phyloP scores from a whole-genome alignment of 2,329 filamentous ascomycete species.

The Apiospora pterosperma region DNA sequence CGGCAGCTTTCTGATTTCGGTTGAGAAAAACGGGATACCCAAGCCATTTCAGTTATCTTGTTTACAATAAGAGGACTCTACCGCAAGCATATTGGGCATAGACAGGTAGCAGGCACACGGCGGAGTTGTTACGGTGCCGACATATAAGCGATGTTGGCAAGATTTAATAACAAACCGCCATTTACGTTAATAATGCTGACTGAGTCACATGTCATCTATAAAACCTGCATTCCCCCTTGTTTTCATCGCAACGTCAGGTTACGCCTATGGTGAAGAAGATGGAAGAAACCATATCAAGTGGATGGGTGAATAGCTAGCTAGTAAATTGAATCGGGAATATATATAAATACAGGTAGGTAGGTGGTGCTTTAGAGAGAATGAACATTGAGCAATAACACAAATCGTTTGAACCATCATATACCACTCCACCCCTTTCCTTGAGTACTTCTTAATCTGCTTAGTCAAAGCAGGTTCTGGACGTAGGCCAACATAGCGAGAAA shows the following conservation, averaged over 20 bases:
- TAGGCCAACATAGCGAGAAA: not conserved
- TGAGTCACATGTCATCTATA: too few relatives aligned
- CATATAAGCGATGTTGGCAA: not conserved
- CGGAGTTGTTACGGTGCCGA: not conserved
- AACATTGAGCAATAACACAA: not conserved
- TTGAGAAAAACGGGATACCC: conserved; percentile 1
- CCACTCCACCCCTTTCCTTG: not conserved
- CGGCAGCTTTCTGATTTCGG: not conserved
- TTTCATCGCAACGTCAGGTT: conserved; percentile 2
- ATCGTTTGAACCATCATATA: not conserved
- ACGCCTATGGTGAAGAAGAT: not conserved
- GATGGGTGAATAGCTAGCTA: not conserved
- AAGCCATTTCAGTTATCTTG: not conserved
- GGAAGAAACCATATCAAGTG: not conserved
- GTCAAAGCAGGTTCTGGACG: not conserved
- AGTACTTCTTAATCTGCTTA: not conserved
- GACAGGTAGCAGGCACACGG: not conserved
- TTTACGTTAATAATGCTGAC: not conserved
- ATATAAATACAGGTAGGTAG: not conserved
- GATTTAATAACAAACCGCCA: not conserved
- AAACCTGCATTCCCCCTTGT: not conserved
- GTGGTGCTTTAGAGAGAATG: not conserved
- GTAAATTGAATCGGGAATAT: not conserved
- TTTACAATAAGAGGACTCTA: not conserved
- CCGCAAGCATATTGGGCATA: not conserved